A percentile compares a stretch with the other conserved stretches of the same genome.
These are phyloP conservation scores for Trichosporon faecale DNA, from an alignment of 1,284 basidiomycete species.

Conservation along the genomic window DNA sequence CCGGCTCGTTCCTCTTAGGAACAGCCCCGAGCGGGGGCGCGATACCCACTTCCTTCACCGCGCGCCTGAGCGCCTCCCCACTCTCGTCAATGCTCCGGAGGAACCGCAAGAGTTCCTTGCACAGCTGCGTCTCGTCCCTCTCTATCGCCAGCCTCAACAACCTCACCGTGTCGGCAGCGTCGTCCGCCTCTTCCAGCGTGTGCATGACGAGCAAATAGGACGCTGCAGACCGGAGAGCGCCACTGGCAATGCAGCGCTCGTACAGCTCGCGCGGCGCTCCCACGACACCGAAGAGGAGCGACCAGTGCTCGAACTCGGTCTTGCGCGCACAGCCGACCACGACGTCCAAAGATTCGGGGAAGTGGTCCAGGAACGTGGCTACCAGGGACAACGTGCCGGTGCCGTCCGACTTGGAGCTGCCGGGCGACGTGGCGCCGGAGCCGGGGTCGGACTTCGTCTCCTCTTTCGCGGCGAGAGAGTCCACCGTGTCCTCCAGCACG, in stretches of 20 bases:
- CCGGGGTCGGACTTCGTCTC: neutral
- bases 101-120: constrained; percentile 85
- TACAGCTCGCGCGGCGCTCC: constrained; percentile 88
- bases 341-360: constrained; percentile 83
- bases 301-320: constrained; percentile 91
- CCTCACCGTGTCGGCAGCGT: constrained; percentile 73
- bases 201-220: constrained; percentile 92
- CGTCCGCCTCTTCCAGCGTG: constrained; percentile 83
- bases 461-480: constrained; percentile 25
- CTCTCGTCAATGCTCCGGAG: constrained; percentile 83
- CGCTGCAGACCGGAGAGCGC: constrained; percentile 80
- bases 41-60: constrained; percentile 47
- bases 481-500: constrained; percentile 85
- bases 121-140: constrained; percentile 57
- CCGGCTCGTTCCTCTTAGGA: neutral
- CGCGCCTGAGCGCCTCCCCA: constrained; percentile 62
- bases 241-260: constrained; percentile 77
- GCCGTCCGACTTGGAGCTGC: neutral
- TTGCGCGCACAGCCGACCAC: constrained; percentile 96
- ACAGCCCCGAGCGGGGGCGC: constrained; percentile 14
- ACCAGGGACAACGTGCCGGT: constrained; percentile 63
- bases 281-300: constrained; percentile 79
- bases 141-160: constrained; percentile 70
- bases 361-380: constrained; percentile 91
- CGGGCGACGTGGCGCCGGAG: too few species aligned